Base-by-base conservation (phyloP, 805 yeast genomes). In the Kazachstania psychrophila region DNA sequence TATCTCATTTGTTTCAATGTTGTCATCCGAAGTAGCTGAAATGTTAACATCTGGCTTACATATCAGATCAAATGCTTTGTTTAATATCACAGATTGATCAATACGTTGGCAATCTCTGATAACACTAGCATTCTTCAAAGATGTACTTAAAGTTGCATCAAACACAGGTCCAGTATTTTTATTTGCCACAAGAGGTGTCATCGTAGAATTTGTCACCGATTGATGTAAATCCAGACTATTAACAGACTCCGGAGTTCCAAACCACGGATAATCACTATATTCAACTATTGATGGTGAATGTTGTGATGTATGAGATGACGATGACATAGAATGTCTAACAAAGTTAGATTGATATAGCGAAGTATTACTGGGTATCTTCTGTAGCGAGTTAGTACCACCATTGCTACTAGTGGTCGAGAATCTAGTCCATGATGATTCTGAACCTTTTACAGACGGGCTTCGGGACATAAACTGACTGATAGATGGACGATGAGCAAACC, bases 241-340 rank as follows among this genome's bases (percentile, higher is more conserved):
- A 12, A 46, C 57, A 17, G 55, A 58, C 41, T 44, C 46, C 13
- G 60, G 52, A 3, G 53, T 42, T 13, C 52, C 53, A 40, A 45
- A 39, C 68, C 68, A 65, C n/a, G 69, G 69, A 32, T 56, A 65
- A 30, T 65, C 69, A 5, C 64, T 68, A 41, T 60, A 61, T 37
- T 63, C 68, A 23, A 45, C 45, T 10, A 52, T 40, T 2, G 57
- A 53, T 2, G 68, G 67, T 0, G 69, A 61, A 3, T 47, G 59
- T 31, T 51, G 56, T 4, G 66, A 65, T 2, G 66, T 51, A 9
- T 47, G 43, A 23, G 47, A 45, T 2, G 36, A 25, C 6, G 10
- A 6, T 6, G 37, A 30, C n/a, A n/a, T n/a, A 9, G 44, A 44
- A 12, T 49, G 39, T 13, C 44, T 38, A 6, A 45, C 36, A 13